Evolutionary conservation across 331 rosid genomes (phyloP).

Genomic region (Malus hybrid): DNA sequence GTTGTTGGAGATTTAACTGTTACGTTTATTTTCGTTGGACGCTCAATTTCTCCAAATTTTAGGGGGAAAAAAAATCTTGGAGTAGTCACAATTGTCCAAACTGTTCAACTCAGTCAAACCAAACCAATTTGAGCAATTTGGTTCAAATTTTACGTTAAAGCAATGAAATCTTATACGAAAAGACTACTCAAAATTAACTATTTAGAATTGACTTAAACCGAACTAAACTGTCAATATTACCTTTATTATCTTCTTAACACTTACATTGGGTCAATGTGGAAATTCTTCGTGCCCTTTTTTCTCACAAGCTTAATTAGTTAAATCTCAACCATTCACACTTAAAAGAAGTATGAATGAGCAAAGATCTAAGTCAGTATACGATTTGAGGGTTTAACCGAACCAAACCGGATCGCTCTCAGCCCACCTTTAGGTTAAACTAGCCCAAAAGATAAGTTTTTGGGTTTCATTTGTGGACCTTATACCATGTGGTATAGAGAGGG

Average conservation of each 20-base stretch:
- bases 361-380: fast-evolving
- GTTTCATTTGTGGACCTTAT: not conserved
- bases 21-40: not conserved
- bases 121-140: not conserved
- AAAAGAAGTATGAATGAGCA: too few species aligned
- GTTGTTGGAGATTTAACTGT: not conserved
- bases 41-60: not conserved
- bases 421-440: not conserved
- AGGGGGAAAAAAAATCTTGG: not conserved
- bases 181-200: not conserved
- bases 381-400: too few species aligned
- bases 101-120: too few species aligned
- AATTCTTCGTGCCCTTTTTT: too few species aligned
- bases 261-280: not conserved
- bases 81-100: not conserved
- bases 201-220: not conserved
- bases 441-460: not conserved
- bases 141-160: not conserved
- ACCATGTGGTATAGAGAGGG: not conserved
- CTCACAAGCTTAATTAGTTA: not conserved
- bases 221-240: not conserved
- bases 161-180: too few species aligned
- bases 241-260: not conserved
- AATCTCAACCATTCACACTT: not conserved
- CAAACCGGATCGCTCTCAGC: not conserved